Evolutionary conservation across 495 filamentous ascomycete species (phyloP).

Genomic region (Neurospora hispaniola): DNA sequence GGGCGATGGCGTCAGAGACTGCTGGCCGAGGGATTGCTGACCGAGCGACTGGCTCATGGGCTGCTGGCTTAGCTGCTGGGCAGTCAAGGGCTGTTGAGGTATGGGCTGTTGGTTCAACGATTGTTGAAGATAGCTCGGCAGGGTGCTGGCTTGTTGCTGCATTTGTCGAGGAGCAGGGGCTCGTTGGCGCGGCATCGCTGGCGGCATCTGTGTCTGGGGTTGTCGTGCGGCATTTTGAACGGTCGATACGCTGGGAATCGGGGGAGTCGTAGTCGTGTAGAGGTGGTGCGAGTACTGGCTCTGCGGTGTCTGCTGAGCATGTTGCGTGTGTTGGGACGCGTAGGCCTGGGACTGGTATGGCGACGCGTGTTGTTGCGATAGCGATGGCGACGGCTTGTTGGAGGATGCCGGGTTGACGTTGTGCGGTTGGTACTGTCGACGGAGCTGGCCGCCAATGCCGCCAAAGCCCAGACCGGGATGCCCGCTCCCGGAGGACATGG

Average conservation of each 20-base stretch:
- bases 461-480: slow-evolving; percentile 21
- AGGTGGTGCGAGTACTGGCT: slow-evolving; percentile 20
- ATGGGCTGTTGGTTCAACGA: slow-evolving; percentile 20
- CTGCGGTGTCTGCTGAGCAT: slow-evolving; percentile 8
- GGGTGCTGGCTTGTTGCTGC: slow-evolving; percentile 16
- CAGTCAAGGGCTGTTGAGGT: slow-evolving; percentile 11
- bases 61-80: slow-evolving; percentile 14
- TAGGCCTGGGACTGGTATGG: slow-evolving; percentile 15
- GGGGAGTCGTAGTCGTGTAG: slow-evolving; percentile 24
- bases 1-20: neutral
- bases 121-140: slow-evolving; percentile 26
- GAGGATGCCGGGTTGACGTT: slow-evolving; percentile 25
- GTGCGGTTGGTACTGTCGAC: slow-evolving; percentile 24
- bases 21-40: slow-evolving; percentile 11
- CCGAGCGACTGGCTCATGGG: slow-evolving; percentile 13
- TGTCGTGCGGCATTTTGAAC: slow-evolving; percentile 31
- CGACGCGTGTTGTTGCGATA: slow-evolving; percentile 22
- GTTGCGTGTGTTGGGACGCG: slow-evolving; percentile 4
- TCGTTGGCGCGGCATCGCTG: slow-evolving; percentile 27
- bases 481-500: slow-evolving; percentile 21
- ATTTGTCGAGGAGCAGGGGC: slow-evolving; percentile 24
- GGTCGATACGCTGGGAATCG: slow-evolving; percentile 25
- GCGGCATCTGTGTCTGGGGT: slow-evolving; percentile 21
- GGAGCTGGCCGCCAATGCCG: slow-evolving; percentile 10
- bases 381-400: slow-evolving; percentile 27